Conservation (phyloP, 1,284 basidiomycete species). For the Malassezia furfur region DNA sequence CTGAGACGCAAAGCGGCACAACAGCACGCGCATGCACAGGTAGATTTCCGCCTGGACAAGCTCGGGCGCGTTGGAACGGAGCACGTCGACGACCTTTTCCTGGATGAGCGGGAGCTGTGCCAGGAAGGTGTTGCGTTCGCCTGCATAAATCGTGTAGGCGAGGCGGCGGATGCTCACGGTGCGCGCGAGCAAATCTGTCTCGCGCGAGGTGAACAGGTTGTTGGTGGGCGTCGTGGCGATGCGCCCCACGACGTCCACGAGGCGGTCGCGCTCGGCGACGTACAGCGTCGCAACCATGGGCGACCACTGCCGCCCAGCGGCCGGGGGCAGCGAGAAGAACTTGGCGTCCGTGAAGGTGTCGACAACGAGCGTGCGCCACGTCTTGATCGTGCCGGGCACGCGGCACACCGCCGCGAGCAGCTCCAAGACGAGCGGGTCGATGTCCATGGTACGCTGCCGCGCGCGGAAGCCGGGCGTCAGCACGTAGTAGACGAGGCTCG, state of each 20-base stretch:
- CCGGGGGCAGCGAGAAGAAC: conserved; percentile 67
- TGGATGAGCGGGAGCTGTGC: conserved; percentile 83
- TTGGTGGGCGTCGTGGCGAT: conserved; percentile 58
- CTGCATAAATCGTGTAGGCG: conserved; percentile 72
- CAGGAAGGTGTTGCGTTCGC: conserved; percentile 80
- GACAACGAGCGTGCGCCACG: conserved; percentile 69
- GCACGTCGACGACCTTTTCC: conserved; percentile 87
- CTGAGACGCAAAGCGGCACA: conserved; percentile 82
- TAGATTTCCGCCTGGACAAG: conserved; percentile 82
- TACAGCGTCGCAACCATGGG: conserved; percentile 70
- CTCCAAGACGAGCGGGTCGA: conserved; percentile 55
- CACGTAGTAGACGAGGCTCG: conserved; percentile 75
- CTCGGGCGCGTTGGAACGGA: conserved; percentile 66
- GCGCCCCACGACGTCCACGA: conserved; percentile 63
- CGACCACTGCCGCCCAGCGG: conserved; percentile 61
- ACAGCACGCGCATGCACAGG: conserved; percentile 77
- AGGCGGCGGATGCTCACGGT: conserved; percentile 78
- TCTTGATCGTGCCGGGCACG: conserved; percentile 67
- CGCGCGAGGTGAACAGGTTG: conserved; percentile 92
- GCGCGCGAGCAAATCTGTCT: conserved; percentile 82
- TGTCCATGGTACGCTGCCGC: conserved; percentile 41
- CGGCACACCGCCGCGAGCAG: conserved; percentile 64
- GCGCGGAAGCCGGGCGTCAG: conserved; percentile 69
- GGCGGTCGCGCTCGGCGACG: conserved; percentile 74
- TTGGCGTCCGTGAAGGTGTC: conserved; percentile 77